Percentiles rank a stretch among this genome's conserved stretches.
Conservation (phyloP, 2,329 filamentous ascomycete species). For the Aspergillus amoenus region DNA sequence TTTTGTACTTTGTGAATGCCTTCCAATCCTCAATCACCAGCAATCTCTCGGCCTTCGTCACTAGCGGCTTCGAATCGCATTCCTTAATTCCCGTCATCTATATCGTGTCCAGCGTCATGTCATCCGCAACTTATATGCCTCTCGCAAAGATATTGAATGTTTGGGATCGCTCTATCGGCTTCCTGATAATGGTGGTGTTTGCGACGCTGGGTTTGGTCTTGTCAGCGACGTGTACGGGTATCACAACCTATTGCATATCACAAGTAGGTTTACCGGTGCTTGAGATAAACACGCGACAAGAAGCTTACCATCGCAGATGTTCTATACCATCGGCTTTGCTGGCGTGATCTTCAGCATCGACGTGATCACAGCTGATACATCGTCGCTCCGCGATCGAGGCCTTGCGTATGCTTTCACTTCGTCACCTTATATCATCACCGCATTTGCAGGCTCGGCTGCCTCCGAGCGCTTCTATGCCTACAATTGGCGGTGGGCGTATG, state of each 20-base stretch:
- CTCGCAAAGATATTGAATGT: conserved; percentile 63
- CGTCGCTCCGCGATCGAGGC: conserved; percentile 59
- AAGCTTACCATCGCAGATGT: conserved; percentile 40
- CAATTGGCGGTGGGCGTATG: conserved; percentile 65
- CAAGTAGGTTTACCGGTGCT: conserved; percentile 31
- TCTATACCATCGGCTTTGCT: conserved; percentile 59
- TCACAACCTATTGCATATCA: conserved; percentile 64
- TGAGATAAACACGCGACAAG: not conserved
- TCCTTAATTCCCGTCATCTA: conserved; percentile 56
- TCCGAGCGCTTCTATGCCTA: conserved; percentile 47
- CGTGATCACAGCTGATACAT: conserved; percentile 64
- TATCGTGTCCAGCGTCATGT: conserved; percentile 57
- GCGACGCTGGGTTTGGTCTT: conserved; percentile 55
- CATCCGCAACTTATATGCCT: conserved; percentile 58
- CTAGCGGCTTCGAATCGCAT: conserved; percentile 54
- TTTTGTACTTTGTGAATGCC: conserved; percentile 44
- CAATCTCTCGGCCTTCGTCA: conserved; percentile 50
- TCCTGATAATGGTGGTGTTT: conserved; percentile 49
- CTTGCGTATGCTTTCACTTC: conserved; percentile 62
- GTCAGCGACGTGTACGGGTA: conserved; percentile 60
- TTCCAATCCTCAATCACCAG: conserved; percentile 40
- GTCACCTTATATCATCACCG: conserved; percentile 64
- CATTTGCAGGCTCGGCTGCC: conserved; percentile 58
- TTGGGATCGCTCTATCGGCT: conserved; percentile 61
- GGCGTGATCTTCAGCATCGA: conserved; percentile 58